Base-by-base conservation (phyloP, 2,329 filamentous ascomycete species). In the Colletotrichum cuscutae region DNA sequence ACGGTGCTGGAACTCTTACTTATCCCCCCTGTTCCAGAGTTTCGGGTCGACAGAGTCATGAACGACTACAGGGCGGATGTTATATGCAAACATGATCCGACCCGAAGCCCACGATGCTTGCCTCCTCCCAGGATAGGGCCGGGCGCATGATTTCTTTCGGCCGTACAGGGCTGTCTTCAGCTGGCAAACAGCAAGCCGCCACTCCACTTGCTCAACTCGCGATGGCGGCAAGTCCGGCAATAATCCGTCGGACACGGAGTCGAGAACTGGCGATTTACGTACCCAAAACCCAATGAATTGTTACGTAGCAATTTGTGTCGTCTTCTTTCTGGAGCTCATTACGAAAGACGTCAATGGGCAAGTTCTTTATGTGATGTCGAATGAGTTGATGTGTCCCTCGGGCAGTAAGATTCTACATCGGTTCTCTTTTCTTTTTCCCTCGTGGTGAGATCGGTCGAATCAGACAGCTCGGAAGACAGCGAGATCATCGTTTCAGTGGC, bases 401-500 rank as follows among this genome's bases (percentile, higher is more conserved):
- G 2, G 9, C 63, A 26, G 28, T 19, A 22, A 37, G 46, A 28
- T 13, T n/a, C n/a, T 19, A 26, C 19, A 8, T 42, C 13, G 26
- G 5, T 63, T 53, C 13, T 11, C 5, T 28, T 59, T 64, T 53
- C 28, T 56, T 66, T 56, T 61, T 15, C 30, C 30, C 24, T n/a
- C 24, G 28, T 24, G 28, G 54, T 3, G 15, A 30, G 60, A 56
- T 59, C 57, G 32, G 28, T 53, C 46, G 60, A 26, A 37, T 53
- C 57, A 46, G 65, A 69, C 26, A 32, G 6, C 35, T 37, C 11
- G 32, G 42, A 26, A 58, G 19, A 15, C 58, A 24, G 58, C 53
- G 42, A 69, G 13, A 68, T 58, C 22, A 59, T 49, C 69, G 59
- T 37, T 49, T 15, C 26, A 37, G 65, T 69, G 70, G 70, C 70